Base-by-base conservation (phyloP, 2,329 filamentous ascomycete species). In the Ambrosiella cleistominuta region DNA sequence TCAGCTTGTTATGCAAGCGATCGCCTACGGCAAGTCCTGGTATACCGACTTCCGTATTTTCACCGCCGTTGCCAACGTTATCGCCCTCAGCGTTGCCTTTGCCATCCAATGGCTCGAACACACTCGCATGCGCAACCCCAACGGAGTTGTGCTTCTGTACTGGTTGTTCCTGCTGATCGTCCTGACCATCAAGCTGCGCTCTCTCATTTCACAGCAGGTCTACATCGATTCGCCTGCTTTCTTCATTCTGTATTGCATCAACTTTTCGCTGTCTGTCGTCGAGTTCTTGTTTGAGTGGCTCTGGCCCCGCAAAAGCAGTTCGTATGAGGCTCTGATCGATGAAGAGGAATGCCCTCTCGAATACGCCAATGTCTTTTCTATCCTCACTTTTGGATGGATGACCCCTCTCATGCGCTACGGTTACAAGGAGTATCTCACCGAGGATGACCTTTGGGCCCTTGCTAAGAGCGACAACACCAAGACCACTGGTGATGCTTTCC, bases 341-440 rank as follows among this genome's bases (percentile, higher is more conserved):
- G 77, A 81, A 58, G 78, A 78, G 45, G 79, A 83, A 64, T 83
- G 80, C 58, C 86, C 86, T 0, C 82, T 87, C 62, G 90, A 97
- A 70, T 95, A 95, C 68, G 90, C 93, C 11, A 89, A 91, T 61
- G 76, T 97, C 56, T 98, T 98, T 71, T 95, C 91, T 3, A 81
- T 87, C 55, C 77, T 98, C 51, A 95, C 91, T 0, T 98, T 98
- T 69, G 84, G 86, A 57, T 98, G 93, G 93, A 96, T 98, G 91
- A 97, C 93, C 0, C 90, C 93, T 0, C 74, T 98, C 79, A 98
- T 98, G 93, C 89, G 83, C 67, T 85, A 85, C 66, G 93, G 93
- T 1, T 97, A 98, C 74, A 87, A 85, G 66, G 81, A 90, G 60
- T 98, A 82, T 68, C 75, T 98, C 62, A 95, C 89, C 1, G 89